Evolutionary conservation across 305 asterid genomes (phyloP), one percentile per base, ranked within the genome.

Genomic region (Solanum hybrid): DNA sequence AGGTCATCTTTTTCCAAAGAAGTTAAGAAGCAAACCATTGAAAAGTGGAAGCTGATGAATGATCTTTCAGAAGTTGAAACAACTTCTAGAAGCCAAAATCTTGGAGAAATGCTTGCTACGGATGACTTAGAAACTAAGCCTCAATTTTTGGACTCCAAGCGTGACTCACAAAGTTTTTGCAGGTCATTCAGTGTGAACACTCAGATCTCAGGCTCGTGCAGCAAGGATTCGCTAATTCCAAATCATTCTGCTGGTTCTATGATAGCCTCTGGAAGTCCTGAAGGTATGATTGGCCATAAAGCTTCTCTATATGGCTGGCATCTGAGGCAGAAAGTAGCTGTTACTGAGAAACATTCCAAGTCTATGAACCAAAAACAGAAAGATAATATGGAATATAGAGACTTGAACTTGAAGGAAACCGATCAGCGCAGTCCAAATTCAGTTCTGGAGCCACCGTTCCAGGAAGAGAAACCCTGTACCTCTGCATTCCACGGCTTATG

Each of bases 371-470:
- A 86, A 42, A 86, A 86, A 29, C 34, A 33, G 51, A 89, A 89
- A 69, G 90, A 91, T 20, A 28, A 78, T 73, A 18, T 76, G 71
- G 92, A 92, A 86, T 73, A 82, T 89, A 75, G 86, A 81, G 71
- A 64, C 89, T 90, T 89, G 90, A 90, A 88, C 88, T 90, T 79
- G 89, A 93, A 94, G 91, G 95, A 91, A 91, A 91, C 89, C 89
- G 80, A 90, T 91, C 95, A 93, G 89, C 89, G 39, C 33, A 94
- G 98, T 91, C 98, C 98, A 61, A 91, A 90, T 93, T 96, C 98
- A 29, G 96, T 95, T 89, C 90, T 95, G 88, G 96, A 95, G 78
- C 91, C 94, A 88, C 90, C 76, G 64, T 91, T 89, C 18, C 89
- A 89, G 88, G 87, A 84, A 88, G 93, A 90, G 89, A 88, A 77